These are phyloP conservation scores for Thelephora terrestris DNA, from an alignment of 1,284 basidiomycete genomes.

Conservation along the genomic window DNA sequence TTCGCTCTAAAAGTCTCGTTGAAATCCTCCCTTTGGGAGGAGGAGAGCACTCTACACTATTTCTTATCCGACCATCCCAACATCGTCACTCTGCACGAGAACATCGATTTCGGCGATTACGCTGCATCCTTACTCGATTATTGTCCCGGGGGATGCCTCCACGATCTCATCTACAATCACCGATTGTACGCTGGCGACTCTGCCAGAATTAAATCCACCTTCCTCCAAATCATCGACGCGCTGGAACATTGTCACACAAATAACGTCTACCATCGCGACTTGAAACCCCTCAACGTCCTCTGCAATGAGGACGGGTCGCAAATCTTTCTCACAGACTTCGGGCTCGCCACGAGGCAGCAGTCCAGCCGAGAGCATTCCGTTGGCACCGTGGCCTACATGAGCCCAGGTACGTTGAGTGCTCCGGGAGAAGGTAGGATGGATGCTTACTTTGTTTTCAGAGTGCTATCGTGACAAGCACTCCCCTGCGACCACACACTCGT, in stretches of 20 bases:
- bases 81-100: conserved; percentile 54
- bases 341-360: conserved; percentile 48
- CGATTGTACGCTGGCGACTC: conserved; percentile 16
- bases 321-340: conserved; percentile 59
- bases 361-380: conserved; percentile 40
- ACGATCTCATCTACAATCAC: conserved; percentile 16
- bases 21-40: background rate
- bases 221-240: conserved; percentile 54
- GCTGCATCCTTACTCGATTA: conserved; percentile 61
- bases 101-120: conserved; percentile 43
- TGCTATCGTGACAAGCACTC: conserved; percentile 14
- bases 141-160: conserved; percentile 30
- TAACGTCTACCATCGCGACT: conserved; percentile 60
- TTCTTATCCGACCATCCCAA: conserved; percentile 32
- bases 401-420: conserved; percentile 26
- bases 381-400: conserved; percentile 50
- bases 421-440: background rate
- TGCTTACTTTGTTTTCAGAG: conserved; percentile 10
- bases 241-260: conserved; percentile 49
- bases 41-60: background rate
- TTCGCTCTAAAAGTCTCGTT: background rate
- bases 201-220: conserved; percentile 24
- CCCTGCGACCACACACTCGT: conserved; percentile 5
- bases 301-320: conserved; percentile 34
- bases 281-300: conserved; percentile 71